A percentile compares a stretch with the other conserved stretches of the same genome.
Evolutionary conservation across 2,329 filamentous ascomycete genomes (phyloP).

Genomic region (Cordyceps cateniannulata): DNA sequence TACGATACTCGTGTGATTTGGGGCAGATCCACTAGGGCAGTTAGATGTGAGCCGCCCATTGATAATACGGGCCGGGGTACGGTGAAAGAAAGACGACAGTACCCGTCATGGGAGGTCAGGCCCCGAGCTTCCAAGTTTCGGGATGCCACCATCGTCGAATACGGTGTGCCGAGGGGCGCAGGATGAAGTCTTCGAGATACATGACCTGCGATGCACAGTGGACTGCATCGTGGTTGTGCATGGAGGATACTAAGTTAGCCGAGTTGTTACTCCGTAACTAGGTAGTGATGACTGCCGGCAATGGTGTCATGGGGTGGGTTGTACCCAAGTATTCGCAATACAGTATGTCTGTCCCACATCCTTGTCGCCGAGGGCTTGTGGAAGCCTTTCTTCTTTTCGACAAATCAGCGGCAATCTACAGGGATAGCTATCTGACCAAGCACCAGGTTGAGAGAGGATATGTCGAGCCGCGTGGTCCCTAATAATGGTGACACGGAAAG

Average conservation of each 20-base stretch:
- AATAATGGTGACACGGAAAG: neutral
- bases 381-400: neutral
- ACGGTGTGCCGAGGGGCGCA: neutral
- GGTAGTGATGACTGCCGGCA: neutral
- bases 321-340: slow-evolving; percentile 1
- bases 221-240: neutral
- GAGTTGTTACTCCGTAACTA: neutral
- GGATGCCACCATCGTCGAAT: neutral
- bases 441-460: neutral
- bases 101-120: neutral
- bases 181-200: neutral
- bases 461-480: neutral
- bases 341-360: neutral
- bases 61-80: neutral
- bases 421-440: neutral
- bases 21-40: neutral
- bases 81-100: neutral
- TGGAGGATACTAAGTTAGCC: neutral
- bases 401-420: neutral
- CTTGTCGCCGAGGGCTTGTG: neutral
- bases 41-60: neutral
- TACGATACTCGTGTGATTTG: neutral
- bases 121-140: neutral
- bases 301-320: neutral
- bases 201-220: neutral